Conservation (phyloP, 2,329 filamentous ascomycete genomes). For the Fusarium albidum region DNA sequence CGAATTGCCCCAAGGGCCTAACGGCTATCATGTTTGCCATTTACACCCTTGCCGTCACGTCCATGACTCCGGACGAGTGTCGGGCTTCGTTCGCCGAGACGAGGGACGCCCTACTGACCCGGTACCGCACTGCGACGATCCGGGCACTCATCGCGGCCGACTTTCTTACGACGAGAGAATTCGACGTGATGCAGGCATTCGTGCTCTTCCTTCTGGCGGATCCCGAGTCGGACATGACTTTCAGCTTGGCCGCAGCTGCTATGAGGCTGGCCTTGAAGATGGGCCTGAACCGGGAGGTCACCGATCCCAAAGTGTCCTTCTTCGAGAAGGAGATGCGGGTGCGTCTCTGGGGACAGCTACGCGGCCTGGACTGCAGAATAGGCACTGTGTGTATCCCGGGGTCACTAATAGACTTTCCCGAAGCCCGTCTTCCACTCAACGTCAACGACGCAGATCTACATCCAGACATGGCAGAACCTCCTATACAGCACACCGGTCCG, state of each 20-base stretch:
- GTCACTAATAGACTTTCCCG: conserved; percentile 14
- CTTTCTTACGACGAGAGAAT: conserved; percentile 38
- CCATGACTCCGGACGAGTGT: conserved; percentile 30
- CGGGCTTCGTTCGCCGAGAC: conserved; percentile 20
- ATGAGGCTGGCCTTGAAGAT: conserved; percentile 39
- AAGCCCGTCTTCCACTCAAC: conserved; percentile 58
- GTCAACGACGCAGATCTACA: conserved; percentile 62
- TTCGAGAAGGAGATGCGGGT: conserved; percentile 42
- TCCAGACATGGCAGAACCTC: conserved; percentile 58
- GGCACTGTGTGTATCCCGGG: conserved; percentile 10
- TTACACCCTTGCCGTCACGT: conserved; percentile 38
- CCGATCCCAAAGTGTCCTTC: conserved; percentile 22
- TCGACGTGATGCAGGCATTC: conserved; percentile 44
- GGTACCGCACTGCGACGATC: conserved; percentile 37
- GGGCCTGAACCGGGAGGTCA: conserved; percentile 28
- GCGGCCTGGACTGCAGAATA: conserved; percentile 28
- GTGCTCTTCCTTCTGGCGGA: conserved; percentile 41
- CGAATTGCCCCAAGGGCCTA: conserved; percentile 21
- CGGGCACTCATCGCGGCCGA: conserved; percentile 38
- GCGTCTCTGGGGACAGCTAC: conserved; percentile 41
- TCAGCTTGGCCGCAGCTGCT: conserved; percentile 33
- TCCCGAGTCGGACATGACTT: conserved; percentile 41
- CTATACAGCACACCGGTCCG: conserved; percentile 55
- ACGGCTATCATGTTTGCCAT: conserved; percentile 41
- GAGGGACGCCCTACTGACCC: conserved; percentile 20